Evolutionary conservation across 768 basidiomycete species (phyloP).

Genomic region (Lepiota subincarnata): DNA sequence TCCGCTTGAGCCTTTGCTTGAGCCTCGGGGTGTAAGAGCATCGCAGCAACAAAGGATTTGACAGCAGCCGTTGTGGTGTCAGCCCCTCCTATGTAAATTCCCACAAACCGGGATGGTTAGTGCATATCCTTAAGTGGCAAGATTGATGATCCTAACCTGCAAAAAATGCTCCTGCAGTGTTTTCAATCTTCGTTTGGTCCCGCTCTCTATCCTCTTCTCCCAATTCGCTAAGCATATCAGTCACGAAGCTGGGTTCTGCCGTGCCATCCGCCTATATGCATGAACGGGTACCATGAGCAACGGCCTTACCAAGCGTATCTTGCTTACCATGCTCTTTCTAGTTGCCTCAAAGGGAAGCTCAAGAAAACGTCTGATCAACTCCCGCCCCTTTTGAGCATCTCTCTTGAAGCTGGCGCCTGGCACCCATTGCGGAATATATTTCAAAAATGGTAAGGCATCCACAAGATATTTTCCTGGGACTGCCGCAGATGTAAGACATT

Average conservation of each 20-base stretch:
- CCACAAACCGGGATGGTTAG: no score
- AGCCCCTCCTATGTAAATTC: no score
- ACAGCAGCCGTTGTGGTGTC: background rate
- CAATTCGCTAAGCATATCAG: no score
- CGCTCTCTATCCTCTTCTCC: no score
- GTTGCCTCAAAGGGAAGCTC: slow-evolving; percentile 26
- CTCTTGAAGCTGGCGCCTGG: slow-evolving; percentile 53
- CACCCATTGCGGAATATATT: slow-evolving; percentile 47
- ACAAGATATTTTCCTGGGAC: slow-evolving; percentile 28
- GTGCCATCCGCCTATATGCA: background rate
- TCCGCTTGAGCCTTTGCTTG: slow-evolving; percentile 36
- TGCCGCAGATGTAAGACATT: slow-evolving; percentile 15
- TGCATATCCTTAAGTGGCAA: no score
- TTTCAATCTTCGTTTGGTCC: no score
- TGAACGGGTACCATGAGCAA: no score
- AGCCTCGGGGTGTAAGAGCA: slow-evolving; percentile 25
- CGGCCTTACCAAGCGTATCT: no score
- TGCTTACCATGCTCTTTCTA: slow-evolving; percentile 17
- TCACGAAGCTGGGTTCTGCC: no score
- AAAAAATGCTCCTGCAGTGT: no score
- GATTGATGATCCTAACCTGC: no score
- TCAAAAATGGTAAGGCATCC: slow-evolving; percentile 29
- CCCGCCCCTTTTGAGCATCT: slow-evolving; percentile 39
- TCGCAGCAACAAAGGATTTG: background rate
- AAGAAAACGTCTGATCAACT: slow-evolving; percentile 26